Conservation (phyloP, 2,329 filamentous ascomycete species). For the Paecilomyces sp. region DNA sequence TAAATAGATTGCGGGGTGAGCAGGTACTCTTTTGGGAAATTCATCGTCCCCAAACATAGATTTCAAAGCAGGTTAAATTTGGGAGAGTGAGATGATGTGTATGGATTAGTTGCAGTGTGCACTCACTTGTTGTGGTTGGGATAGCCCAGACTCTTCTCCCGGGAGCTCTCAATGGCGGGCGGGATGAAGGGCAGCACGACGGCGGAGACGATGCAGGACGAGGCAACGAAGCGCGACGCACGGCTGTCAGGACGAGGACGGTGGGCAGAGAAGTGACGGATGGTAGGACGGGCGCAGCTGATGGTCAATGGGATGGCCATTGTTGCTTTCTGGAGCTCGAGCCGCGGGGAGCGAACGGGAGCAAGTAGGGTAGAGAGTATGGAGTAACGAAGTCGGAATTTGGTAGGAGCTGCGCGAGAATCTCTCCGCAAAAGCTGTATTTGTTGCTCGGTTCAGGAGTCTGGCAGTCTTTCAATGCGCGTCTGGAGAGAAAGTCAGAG, state of each 20-base stretch:
- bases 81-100: too few species aligned
- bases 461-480: background rate
- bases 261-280: conserved; percentile 39
- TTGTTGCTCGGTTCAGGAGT: background rate
- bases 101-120: background rate
- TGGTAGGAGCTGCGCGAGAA: background rate
- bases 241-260: conserved; percentile 32
- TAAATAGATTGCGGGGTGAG: background rate
- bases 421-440: background rate
- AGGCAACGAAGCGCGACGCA: conserved; percentile 32
- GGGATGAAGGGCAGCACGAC: conserved; percentile 41
- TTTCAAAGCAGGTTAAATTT: too few species aligned
- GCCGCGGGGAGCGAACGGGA: background rate
- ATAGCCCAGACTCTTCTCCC: conserved; percentile 31
- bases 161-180: conserved; percentile 39
- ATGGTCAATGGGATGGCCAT: conserved; percentile 13
- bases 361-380: background rate
- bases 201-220: conserved; percentile 34
- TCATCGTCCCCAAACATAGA: background rate
- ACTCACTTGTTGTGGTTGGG: conserved; percentile 32
- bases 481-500: background rate
- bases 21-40: background rate
- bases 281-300: conserved; percentile 25
- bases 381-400: background rate
- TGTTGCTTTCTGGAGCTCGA: background rate